Evolutionary conservation across 495 filamentous ascomycete species (phyloP).

Genomic region (Penicillium macrosclerotiorum): DNA sequence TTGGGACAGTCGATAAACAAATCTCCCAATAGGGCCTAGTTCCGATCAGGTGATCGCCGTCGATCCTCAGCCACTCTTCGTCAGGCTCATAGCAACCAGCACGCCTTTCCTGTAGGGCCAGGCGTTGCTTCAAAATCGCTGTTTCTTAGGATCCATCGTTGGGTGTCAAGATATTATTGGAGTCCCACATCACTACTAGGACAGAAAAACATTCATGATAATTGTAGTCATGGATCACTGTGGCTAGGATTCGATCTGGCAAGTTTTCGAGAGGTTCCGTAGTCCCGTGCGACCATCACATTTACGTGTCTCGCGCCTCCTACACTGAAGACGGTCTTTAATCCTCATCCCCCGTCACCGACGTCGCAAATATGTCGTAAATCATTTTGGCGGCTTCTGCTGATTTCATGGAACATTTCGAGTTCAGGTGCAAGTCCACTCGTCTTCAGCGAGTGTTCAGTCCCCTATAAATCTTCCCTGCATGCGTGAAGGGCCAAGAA

Average conservation of each 20-base stretch:
- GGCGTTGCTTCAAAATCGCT: too few species aligned
- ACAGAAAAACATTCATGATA: too few species aligned
- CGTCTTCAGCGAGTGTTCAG: too few species aligned
- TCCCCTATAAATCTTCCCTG: too few species aligned
- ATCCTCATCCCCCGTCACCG: too few species aligned
- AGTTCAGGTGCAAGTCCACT: too few species aligned
- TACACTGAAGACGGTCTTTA: not conserved
- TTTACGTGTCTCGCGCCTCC: not conserved
- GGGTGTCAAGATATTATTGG: too few species aligned
- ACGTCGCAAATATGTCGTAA: too few species aligned
- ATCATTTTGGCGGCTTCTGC: not conserved
- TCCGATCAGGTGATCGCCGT: slow-evolving; percentile 28
- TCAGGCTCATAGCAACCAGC: too few species aligned
- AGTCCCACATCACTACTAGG: too few species aligned
- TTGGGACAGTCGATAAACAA: slow-evolving; percentile 37
- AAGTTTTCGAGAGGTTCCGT: slow-evolving; percentile 15
- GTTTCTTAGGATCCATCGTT: too few species aligned
- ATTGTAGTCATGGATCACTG: slow-evolving; percentile 12
- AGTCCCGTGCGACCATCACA: slow-evolving; percentile 27
- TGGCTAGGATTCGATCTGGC: slow-evolving; percentile 15
- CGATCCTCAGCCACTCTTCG: slow-evolving; percentile 20
- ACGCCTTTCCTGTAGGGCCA: not conserved
- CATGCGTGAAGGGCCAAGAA: too few species aligned
- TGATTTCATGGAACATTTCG: not conserved
- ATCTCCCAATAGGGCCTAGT: slow-evolving; percentile 42